phyloP scores from a whole-genome alignment of 805 yeast species.

The Debaryomyces maramus region DNA sequence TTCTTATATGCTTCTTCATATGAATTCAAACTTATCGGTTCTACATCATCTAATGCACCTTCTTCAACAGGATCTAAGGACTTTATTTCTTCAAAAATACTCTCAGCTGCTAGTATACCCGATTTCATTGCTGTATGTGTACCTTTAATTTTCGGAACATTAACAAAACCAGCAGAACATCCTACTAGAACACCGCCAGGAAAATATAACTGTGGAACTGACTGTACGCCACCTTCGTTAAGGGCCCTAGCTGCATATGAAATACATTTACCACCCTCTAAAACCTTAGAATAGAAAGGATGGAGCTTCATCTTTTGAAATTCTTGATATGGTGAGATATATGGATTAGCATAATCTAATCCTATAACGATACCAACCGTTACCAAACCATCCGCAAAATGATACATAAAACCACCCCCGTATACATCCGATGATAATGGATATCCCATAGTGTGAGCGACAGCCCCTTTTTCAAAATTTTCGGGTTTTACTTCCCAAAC shows the following conservation, averaged over 20 bases:
- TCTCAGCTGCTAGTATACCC: conserved; percentile 93
- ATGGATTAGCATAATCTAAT: conserved; percentile 91
- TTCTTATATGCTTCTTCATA: conserved; percentile 66
- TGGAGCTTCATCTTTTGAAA: conserved; percentile 93
- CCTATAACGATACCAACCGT: conserved; percentile 95
- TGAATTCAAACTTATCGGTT: conserved; percentile 46
- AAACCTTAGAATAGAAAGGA: conserved; percentile 71
- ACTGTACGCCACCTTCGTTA: conserved; percentile 95
- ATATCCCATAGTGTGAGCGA: conserved; percentile 85
- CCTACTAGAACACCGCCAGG: conserved; percentile 98
- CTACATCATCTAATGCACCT: conserved; percentile 35
- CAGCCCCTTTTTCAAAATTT: conserved; percentile 76
- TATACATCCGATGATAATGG: conserved; percentile 75
- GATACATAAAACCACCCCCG: conserved; percentile 98
- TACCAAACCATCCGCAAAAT: conserved; percentile 90
- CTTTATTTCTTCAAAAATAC: conserved; percentile 50
- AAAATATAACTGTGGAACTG: conserved; percentile 85
- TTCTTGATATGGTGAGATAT: conserved; percentile 92
- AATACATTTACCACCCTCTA: conserved; percentile 88
- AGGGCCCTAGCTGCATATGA: conserved; percentile 95
- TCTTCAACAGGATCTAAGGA: conserved; percentile 50
- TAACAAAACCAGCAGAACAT: conserved; percentile 94
- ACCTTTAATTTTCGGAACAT: conserved; percentile 97
- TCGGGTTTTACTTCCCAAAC: conserved; percentile 93
- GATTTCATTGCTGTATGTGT: conserved; percentile 97